phyloP scores from a whole-genome alignment of 1,284 basidiomycete species.

The Fomitopsis betulina region DNA sequence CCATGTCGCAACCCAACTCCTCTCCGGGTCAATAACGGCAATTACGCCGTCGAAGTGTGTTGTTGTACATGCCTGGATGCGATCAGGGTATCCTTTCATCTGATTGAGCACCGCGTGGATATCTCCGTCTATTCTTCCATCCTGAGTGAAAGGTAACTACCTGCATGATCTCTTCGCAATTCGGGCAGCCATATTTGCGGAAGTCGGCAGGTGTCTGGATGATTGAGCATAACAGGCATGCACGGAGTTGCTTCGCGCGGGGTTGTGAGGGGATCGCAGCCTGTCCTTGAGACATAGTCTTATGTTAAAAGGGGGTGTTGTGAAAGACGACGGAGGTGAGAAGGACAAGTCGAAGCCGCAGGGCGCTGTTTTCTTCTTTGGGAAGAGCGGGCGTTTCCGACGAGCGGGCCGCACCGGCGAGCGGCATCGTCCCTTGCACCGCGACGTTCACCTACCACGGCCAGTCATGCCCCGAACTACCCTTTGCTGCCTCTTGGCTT shows the following conservation, averaged over 20 bases:
- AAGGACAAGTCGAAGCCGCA: not conserved
- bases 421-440: not conserved
- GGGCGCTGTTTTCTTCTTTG: not conserved
- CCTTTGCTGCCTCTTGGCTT: constrained; percentile 23
- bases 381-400: constrained; percentile 9
- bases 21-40: constrained; percentile 82
- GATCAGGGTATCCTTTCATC: constrained; percentile 88
- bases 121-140: not conserved
- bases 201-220: constrained; percentile 87
- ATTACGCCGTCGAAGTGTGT: constrained; percentile 93
- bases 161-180: constrained; percentile 94
- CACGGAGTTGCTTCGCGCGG: constrained; percentile 73
- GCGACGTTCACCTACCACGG: not conserved
- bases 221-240: constrained; percentile 90
- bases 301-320: not conserved
- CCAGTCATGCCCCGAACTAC: constrained; percentile 17
- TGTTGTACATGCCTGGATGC: constrained; percentile 88
- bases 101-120: constrained; percentile 26
- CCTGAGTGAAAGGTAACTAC: constrained; percentile 36
- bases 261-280: constrained; percentile 55
- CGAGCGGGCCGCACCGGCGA: not conserved
- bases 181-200: constrained; percentile 85
- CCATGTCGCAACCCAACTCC: constrained; percentile 95
- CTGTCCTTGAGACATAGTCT: constrained; percentile 23
- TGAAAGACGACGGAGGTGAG: not conserved